These are phyloP conservation scores for Colletotrichum sp. DNA, from an alignment of 2,329 filamentous ascomycete species.

Conservation along the genomic window DNA sequence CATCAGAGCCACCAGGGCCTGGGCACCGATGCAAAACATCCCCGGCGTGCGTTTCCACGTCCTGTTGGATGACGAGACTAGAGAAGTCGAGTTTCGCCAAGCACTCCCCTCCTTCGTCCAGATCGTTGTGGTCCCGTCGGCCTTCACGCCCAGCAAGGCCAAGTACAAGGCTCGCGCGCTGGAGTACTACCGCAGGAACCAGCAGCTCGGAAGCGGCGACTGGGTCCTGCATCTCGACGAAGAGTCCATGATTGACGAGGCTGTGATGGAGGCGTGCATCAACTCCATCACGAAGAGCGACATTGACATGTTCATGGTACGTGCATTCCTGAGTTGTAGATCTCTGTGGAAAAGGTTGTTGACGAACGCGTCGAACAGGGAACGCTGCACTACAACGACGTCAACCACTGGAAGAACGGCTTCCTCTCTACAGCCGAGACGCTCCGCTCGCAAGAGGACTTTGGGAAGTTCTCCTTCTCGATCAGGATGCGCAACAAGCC, in stretches of 20 bases:
- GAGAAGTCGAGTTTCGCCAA: background rate
- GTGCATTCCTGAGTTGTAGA: too few relatives aligned
- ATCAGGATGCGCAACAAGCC: background rate
- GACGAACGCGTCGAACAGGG: background rate
- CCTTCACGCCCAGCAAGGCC: background rate
- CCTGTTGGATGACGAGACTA: background rate
- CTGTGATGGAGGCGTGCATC: background rate
- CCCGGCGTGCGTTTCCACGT: background rate
- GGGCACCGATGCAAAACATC: background rate
- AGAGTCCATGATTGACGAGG: background rate
- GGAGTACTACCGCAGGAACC: background rate
- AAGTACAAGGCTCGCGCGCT: background rate
- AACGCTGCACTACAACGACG: constrained; percentile 2
- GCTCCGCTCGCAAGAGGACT: background rate
- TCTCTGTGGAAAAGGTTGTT: background rate
- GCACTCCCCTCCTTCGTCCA: background rate
- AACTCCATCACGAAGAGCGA: background rate
- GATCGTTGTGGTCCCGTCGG: background rate
- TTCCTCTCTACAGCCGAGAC: background rate
- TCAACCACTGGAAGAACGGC: background rate
- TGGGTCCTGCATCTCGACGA: background rate
- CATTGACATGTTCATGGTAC: background rate
- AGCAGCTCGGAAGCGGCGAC: background rate
- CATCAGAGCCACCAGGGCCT: background rate
- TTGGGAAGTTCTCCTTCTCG: background rate